Evolutionary conservation across 345 rosid species (phyloP).

Genomic region (Anastatica hierochuntica): DNA sequence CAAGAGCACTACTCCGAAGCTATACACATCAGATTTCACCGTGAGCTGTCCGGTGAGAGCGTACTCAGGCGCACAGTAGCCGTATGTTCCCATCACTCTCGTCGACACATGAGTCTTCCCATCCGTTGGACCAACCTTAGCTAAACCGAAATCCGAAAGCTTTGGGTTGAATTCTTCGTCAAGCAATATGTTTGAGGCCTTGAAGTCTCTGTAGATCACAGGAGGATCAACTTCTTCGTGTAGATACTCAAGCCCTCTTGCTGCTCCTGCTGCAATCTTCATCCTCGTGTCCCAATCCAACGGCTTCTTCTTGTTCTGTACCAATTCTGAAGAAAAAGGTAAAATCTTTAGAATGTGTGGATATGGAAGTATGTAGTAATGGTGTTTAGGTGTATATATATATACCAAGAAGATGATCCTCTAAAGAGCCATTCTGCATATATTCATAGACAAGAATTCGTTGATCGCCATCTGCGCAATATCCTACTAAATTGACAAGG

Average conservation of each 20-base stretch:
- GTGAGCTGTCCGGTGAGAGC: conserved; percentile 62
- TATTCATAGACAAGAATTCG: conserved; percentile 62
- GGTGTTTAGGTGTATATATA: neutral
- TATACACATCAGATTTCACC: conserved; percentile 64
- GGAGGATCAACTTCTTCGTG: too few species aligned
- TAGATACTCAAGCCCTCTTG: too few species aligned
- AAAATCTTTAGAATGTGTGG: too few species aligned
- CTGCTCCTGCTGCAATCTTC: too few species aligned
- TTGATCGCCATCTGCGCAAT: conserved; percentile 71
- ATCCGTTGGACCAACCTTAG: conserved; percentile 74
- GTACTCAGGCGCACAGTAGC: too few species aligned
- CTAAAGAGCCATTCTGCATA: conserved; percentile 64
- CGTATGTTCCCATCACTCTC: conserved; percentile 86
- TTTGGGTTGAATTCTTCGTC: conserved; percentile 54
- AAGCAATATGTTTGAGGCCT: too few species aligned
- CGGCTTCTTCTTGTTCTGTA: conserved; percentile 26
- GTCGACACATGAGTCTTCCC: conserved; percentile 64
- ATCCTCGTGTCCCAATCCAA: conserved; percentile 72
- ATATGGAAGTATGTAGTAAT: neutral
- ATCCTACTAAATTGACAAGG: conserved; percentile 68
- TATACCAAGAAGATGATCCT: conserved; percentile 72
- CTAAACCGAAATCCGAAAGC: conserved; percentile 81
- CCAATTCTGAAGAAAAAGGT: conserved; percentile 25
- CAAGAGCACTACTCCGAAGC: conserved; percentile 74
- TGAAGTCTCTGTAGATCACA: too few species aligned